Percentiles rank a stretch among this genome's conserved stretches.
Conservation (phyloP, 116 monocot genomes). For the Iris pallida region DNA sequence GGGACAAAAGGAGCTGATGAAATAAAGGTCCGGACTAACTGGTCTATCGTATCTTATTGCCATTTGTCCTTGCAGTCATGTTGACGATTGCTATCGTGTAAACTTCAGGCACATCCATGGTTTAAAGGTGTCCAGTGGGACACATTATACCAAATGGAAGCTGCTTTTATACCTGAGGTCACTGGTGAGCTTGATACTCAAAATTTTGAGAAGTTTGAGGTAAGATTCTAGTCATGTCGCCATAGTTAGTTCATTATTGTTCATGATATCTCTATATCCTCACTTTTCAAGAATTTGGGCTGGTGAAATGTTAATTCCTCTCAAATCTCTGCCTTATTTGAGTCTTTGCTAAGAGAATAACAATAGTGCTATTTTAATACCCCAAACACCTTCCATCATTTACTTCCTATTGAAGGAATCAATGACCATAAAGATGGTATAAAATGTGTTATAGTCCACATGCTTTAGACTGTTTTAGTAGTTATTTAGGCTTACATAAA, state of each 20-base stretch:
- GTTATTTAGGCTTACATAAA: too few relatives aligned
- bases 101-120: slow-evolving; percentile 59
- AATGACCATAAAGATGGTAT: too few relatives aligned
- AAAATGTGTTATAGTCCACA: too few relatives aligned
- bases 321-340: too few relatives aligned
- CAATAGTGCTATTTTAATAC: too few relatives aligned
- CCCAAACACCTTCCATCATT: too few relatives aligned
- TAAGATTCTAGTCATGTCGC: slow-evolving; percentile 20
- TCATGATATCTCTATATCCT: too few relatives aligned
- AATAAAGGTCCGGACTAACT: slow-evolving; percentile 51
- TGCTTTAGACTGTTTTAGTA: too few relatives aligned
- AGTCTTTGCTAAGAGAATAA: too few relatives aligned
- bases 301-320: too few relatives aligned
- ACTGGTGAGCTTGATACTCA: slow-evolving; percentile 90
- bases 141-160: slow-evolving; percentile 70
- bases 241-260: neutral
- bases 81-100: neutral
- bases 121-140: slow-evolving; percentile 66
- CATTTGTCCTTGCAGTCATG: neutral
- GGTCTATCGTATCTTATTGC: neutral
- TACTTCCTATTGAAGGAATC: too few relatives aligned
- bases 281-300: too few relatives aligned
- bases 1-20: slow-evolving; percentile 86
- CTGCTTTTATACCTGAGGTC: slow-evolving; percentile 77
- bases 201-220: slow-evolving; percentile 94